Evolutionary conservation across 2,329 filamentous ascomycete species (phyloP).

Genomic region (Alternaria rosae): DNA sequence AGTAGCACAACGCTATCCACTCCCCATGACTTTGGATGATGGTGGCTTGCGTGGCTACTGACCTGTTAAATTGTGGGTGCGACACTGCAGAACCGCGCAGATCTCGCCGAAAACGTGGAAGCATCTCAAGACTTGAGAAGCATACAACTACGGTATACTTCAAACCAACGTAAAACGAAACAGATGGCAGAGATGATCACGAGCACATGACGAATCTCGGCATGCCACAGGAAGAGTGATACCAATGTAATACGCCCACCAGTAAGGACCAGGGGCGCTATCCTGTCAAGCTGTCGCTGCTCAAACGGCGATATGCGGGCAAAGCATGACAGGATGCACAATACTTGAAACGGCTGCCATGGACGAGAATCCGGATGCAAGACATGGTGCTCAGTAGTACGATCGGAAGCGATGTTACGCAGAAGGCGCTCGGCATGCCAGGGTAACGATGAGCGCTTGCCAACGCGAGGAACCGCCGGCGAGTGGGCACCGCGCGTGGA

Average conservation of each 20-base stretch:
- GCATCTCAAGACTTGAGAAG: background rate
- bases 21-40: slow-evolving; percentile 1
- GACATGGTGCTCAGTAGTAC: slow-evolving; percentile 34
- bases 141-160: slow-evolving; percentile 5
- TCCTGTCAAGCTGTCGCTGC: slow-evolving; percentile 24
- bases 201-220: slow-evolving; percentile 14
- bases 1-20: slow-evolving; percentile 8
- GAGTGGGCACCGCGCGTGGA: slow-evolving; percentile 27
- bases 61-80: background rate
- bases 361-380: slow-evolving; percentile 36
- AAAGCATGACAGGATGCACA: slow-evolving; percentile 25
- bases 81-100: background rate
- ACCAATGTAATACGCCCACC: slow-evolving; percentile 14
- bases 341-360: slow-evolving; percentile 26
- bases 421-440: slow-evolving; percentile 30
- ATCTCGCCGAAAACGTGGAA: background rate
- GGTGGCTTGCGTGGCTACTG: slow-evolving; percentile 3
- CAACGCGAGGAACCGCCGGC: slow-evolving; percentile 40
- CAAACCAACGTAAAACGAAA: slow-evolving; percentile 16
- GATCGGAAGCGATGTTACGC: slow-evolving; percentile 35
- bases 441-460: slow-evolving; percentile 21
- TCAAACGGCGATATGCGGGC: slow-evolving; percentile 26
- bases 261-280: slow-evolving; percentile 5
- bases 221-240: slow-evolving; percentile 23
- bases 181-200: slow-evolving; percentile 19